phyloP scores from a whole-genome alignment of 192 early-diverging fungal species.

The Gaertneriomyces sp. region DNA sequence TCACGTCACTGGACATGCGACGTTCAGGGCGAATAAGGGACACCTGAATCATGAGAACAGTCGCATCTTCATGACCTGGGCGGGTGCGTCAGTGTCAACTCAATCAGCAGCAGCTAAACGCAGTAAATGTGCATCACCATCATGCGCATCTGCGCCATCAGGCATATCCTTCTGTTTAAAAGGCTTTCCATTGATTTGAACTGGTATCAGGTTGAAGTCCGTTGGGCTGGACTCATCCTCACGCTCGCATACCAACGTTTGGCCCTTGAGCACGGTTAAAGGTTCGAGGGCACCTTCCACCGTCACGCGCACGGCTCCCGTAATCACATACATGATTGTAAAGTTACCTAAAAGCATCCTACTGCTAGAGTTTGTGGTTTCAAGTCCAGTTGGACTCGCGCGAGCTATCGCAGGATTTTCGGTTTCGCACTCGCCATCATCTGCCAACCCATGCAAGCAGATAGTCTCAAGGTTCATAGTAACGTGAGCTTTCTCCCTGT shows the following conservation, averaged over 20 bases:
- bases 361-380: slow-evolving; percentile 27
- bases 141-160: background rate
- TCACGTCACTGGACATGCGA: slow-evolving; percentile 3
- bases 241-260: slow-evolving; percentile 55
- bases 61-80: slow-evolving; percentile 41
- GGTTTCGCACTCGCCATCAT: slow-evolving; percentile 33
- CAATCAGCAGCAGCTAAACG: background rate
- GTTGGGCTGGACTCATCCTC: slow-evolving; percentile 54
- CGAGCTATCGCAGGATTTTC: background rate
- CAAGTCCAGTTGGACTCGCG: background rate
- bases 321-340: slow-evolving; percentile 57
- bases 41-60: slow-evolving; percentile 44
- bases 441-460: slow-evolving; percentile 38
- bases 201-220: slow-evolving; percentile 48
- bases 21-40: slow-evolving; percentile 22
- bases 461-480: slow-evolving; percentile 40
- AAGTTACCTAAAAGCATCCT: slow-evolving; percentile 54
- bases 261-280: slow-evolving; percentile 30
- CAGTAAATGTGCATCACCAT: background rate
- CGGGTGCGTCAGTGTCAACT: background rate
- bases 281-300: slow-evolving; percentile 32
- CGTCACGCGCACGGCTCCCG: slow-evolving; percentile 40
- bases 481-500: slow-evolving; percentile 27
- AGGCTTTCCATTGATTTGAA: slow-evolving; percentile 17
- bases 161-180: background rate